These are phyloP conservation scores for Tilletia setariae DNA, from an alignment of 1,284 basidiomycete species.

Conservation along the genomic window DNA sequence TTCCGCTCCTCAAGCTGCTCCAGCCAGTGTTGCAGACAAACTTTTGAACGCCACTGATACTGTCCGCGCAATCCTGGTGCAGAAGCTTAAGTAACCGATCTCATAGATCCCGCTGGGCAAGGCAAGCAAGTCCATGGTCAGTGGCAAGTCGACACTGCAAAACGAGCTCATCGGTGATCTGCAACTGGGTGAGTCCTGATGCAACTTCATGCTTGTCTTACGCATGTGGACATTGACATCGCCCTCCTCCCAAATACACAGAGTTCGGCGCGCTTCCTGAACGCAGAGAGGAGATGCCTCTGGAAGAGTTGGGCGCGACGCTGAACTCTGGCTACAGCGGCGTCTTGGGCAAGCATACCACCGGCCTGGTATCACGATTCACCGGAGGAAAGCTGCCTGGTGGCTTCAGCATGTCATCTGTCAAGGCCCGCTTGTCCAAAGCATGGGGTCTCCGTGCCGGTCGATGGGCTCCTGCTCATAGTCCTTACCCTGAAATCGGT, in stretches of 20 bases:
- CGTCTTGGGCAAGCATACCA: conserved; percentile 90
- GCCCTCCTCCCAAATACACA: conserved; percentile 34
- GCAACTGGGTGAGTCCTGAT: conserved; percentile 67
- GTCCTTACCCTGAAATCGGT: conserved; percentile 87
- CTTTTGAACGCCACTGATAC: conserved; percentile 90
- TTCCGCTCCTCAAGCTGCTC: conserved; percentile 58
- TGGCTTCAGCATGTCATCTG: conserved; percentile 93
- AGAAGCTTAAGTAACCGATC: conserved; percentile 94
- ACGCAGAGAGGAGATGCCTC: conserved; percentile 91
- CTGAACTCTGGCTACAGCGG: conserved; percentile 78
- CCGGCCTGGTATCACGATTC: conserved; percentile 82
- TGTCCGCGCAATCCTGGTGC: conserved; percentile 82
- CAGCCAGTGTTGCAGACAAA: conserved; percentile 75
- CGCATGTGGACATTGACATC: conserved; percentile 30
- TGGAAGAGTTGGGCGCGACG: conserved; percentile 82
- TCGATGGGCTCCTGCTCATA: conserved; percentile 85
- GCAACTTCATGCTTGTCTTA: conserved; percentile 56
- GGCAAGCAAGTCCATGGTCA: conserved; percentile 95
- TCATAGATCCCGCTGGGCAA: conserved; percentile 87
- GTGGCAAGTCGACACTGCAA: conserved; percentile 95
- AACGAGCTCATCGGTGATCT: conserved; percentile 91
- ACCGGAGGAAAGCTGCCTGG: conserved; percentile 96
- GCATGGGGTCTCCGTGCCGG: conserved; percentile 79
- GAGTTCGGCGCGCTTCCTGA: conserved; percentile 65
- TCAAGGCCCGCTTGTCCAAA: conserved; percentile 63